Evolutionary conservation across 2,329 filamentous ascomycete genomes (phyloP).

Genomic region (Xylariaceae sp.): DNA sequence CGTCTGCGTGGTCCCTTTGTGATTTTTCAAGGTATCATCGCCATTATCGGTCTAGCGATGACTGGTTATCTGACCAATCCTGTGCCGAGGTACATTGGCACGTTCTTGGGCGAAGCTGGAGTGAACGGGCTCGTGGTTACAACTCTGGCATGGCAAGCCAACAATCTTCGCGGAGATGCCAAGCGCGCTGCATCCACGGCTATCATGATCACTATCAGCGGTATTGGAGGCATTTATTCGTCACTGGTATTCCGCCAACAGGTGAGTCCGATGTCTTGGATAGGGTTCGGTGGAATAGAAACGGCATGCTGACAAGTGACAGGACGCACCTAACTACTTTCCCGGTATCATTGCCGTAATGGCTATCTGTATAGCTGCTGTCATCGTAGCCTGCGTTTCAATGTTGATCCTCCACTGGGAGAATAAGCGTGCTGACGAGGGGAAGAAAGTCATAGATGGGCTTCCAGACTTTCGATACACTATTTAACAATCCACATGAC

Average conservation of each 20-base stretch:
- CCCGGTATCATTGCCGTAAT: too few relatives aligned
- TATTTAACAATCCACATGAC: too few relatives aligned
- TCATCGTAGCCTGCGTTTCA: too few relatives aligned
- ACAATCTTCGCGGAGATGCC: conserved; percentile 29
- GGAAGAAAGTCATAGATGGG: too few relatives aligned
- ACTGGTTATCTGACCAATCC: conserved; percentile 16
- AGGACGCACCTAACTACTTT: too few relatives aligned
- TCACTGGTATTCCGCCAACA: conserved; percentile 18
- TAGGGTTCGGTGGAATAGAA: too few relatives aligned
- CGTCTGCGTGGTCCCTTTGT: conserved; percentile 20
- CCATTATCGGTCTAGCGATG: conserved; percentile 18
- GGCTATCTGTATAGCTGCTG: too few relatives aligned
- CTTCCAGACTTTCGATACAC: too few relatives aligned
- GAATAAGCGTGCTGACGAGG: too few relatives aligned
- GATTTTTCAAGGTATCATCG: conserved; percentile 14
- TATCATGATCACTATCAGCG: conserved; percentile 13
- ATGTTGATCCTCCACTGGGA: too few relatives aligned
- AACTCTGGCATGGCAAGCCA: conserved; percentile 24
- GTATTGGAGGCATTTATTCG: conserved; percentile 15
- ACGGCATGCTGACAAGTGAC: too few relatives aligned
- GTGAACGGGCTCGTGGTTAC: conserved; percentile 27
- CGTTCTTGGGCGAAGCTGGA: conserved; percentile 27
- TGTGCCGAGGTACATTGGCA: conserved; percentile 19
- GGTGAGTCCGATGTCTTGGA: conserved; percentile 11
- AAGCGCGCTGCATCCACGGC: conserved; percentile 15